phyloP scores from a whole-genome alignment of 2,329 filamentous ascomycete species.

The Neoascochyta sp. region DNA sequence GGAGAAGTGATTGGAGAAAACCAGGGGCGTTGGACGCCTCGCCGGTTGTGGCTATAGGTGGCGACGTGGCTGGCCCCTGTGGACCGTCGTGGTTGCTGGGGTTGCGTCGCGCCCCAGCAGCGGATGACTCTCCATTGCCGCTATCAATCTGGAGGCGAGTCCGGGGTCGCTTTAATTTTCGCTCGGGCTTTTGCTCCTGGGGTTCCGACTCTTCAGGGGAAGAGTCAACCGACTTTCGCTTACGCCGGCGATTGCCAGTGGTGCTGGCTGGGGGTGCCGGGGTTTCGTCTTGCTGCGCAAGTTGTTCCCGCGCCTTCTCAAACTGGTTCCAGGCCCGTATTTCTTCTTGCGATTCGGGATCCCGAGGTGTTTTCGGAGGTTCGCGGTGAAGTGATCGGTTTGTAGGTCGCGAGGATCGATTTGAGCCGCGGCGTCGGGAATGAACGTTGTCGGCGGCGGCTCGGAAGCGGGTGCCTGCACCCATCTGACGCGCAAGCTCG shows the following conservation, averaged over 20 bases:
- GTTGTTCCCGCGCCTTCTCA: slow-evolving; percentile 71
- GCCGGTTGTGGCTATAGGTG: slow-evolving; percentile 10
- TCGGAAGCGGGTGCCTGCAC: slow-evolving; percentile 68
- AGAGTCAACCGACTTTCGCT: slow-evolving; percentile 73
- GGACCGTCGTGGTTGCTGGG: slow-evolving; percentile 19
- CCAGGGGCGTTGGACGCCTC: slow-evolving; percentile 56
- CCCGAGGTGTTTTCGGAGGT: slow-evolving; percentile 46
- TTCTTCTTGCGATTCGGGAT: slow-evolving; percentile 74
- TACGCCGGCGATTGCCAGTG: slow-evolving; percentile 53
- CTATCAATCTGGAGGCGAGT: slow-evolving; percentile 64
- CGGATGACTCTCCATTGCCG: slow-evolving; percentile 43
- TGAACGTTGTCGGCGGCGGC: slow-evolving; percentile 62
- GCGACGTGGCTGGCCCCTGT: slow-evolving; percentile 15
- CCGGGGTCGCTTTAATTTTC: slow-evolving; percentile 82
- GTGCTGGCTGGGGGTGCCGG: slow-evolving; percentile 19
- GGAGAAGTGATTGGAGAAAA: slow-evolving; percentile 80
- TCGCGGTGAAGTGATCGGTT: slow-evolving; percentile 33
- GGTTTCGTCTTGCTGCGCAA: slow-evolving; percentile 22
- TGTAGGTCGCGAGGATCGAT: slow-evolving; percentile 41
- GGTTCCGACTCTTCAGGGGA: slow-evolving; percentile 66
- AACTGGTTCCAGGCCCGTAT: slow-evolving; percentile 85
- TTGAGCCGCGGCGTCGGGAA: slow-evolving; percentile 21
- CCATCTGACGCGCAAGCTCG: slow-evolving; percentile 74
- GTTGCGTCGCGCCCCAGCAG: slow-evolving; percentile 28
- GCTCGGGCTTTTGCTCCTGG: slow-evolving; percentile 62